Evolutionary conservation across 1,139 yeast species (phyloP), one percentile per base, ranked within the genome.

Genomic region (Waltiozyma sp.): DNA sequence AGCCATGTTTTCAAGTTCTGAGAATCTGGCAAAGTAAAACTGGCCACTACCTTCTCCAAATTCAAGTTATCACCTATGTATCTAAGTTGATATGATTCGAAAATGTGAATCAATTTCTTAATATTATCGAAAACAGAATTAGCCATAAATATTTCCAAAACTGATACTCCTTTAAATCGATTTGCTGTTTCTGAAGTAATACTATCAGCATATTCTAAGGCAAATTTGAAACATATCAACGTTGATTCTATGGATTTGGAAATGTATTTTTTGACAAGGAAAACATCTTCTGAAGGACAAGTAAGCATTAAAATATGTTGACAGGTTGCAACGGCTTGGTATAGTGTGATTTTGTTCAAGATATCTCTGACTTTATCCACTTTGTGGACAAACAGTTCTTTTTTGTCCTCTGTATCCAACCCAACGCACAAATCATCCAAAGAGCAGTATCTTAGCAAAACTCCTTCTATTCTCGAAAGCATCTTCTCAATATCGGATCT

Each of bases 401-500:
- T 37, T 19, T 43, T 42, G 13, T 33, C 18, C 4, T 15, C 34
- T 11, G 28, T n/a, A 18, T 37, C 37, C 15, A 19, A 31, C 19
- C 40, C n/a, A 8, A 38, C 11, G 1, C 45, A 38, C 16, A 55
- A 37, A 14, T 51, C 53, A 2, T 39, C 26, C 7, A 53, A 19
- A 6, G 49, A 23, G 10, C 50, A 50, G 38, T 49, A 49, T 42
- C 48, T 47, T 16, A 53, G 46, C 37, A 62, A 37, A 23, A 60
- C 54, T n/a, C 40, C 42, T 46, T 66, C 69, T 2, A 66, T 49
- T 23, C 54, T 56, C 19, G 50, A 49, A 10, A 66, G 49, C 16
- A 55, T 38, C 2, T 47, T 46, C 34, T 56, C 52, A 16, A 66
- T 49, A 10, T 57, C 62, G 0, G 70, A 62, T 49, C 60, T 58